Base-by-base conservation (phyloP, 1,284 basidiomycete genomes). In the Austroboletus niveus region DNA sequence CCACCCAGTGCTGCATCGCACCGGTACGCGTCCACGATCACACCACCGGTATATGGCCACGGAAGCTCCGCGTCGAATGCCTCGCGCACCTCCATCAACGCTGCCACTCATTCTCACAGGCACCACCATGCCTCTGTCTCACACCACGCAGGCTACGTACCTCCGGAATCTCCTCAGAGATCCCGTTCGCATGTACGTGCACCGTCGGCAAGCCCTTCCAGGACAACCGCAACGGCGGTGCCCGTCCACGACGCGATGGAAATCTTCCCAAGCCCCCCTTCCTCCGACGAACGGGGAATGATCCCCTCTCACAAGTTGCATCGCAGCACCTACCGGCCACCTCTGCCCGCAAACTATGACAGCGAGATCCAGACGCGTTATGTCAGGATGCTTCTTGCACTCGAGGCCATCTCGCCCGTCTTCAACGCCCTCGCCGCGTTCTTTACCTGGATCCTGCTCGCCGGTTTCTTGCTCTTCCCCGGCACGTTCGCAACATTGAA, bases 401-500 rank as follows among this genome's bases (percentile, higher is more conserved):
- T 68, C 34, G 69, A 70, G 35, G 62, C 48, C 9, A 68, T 68
- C 20, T 60, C 65, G 20, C 57, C 63, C 4, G 20, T 74, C 35
- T 71, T 76, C 60, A 79, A 81, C 49, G 49, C 80, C 17, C 60
- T 76, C 14, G 73, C 77, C 2, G 68, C 69, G 11, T 80, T 82
- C 64, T 82, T 78, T 57, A 81, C 77, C 11, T 82, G 81, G 81
- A 73, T 83, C 47, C 57, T 82, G 46, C 69, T 82, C 22, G 81
- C 79, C 5, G 80, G 81, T 8, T 82, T 83, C 60, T 66, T 84
- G 20, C 69, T 83, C 30, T 80, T 83, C 55, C 81, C 82, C 2
- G 77, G 79, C 42, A 82, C 81, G 8, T 84, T 83, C 63, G 71
- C 72, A 6, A 80, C 73, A 48, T 69, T 76, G 64, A 65, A 74